phyloP scores from a whole-genome alignment of 768 basidiomycete genomes.

The Suillus placidus region DNA sequence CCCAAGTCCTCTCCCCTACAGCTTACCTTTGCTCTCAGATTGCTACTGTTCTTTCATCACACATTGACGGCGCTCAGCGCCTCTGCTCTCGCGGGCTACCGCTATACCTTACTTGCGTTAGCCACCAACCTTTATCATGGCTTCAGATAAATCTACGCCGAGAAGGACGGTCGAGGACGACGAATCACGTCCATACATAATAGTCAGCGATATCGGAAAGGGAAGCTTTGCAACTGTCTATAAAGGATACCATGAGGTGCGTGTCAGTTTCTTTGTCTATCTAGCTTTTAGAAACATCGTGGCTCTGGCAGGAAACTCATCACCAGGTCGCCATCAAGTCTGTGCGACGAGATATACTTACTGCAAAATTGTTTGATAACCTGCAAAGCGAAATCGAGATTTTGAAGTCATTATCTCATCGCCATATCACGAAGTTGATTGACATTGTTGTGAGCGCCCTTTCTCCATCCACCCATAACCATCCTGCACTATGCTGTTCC shows the following conservation, averaged over 20 bases:
- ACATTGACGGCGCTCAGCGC: constrained; percentile 6
- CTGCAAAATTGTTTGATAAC: constrained; percentile 92
- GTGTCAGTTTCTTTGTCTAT: constrained; percentile 26
- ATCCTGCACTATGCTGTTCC: neutral
- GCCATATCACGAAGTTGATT: constrained; percentile 90
- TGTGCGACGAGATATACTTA: constrained; percentile 84
- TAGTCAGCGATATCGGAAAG: constrained; percentile 77
- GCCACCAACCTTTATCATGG: constrained; percentile 19
- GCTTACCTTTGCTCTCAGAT: neutral
- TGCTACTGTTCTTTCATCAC: neutral
- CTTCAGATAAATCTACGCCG: constrained; percentile 28
- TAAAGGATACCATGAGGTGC: constrained; percentile 87
- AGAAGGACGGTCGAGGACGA: constrained; percentile 56
- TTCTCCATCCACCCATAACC: constrained; percentile 6
- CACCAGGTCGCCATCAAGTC: constrained; percentile 92
- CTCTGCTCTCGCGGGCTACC: constrained; percentile 7
- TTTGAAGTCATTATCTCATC: constrained; percentile 88
- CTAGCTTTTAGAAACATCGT: neutral
- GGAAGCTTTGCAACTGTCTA: constrained; percentile 97
- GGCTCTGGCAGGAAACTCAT: constrained; percentile 62
- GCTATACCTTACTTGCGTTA: neutral
- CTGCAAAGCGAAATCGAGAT: constrained; percentile 98
- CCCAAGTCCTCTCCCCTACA: constrained; percentile 5
- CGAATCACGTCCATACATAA: constrained; percentile 76
- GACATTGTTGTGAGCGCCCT: constrained; percentile 78